Conservation (phyloP, 208 protist genomes). For the Trypanosoma mega region DNA sequence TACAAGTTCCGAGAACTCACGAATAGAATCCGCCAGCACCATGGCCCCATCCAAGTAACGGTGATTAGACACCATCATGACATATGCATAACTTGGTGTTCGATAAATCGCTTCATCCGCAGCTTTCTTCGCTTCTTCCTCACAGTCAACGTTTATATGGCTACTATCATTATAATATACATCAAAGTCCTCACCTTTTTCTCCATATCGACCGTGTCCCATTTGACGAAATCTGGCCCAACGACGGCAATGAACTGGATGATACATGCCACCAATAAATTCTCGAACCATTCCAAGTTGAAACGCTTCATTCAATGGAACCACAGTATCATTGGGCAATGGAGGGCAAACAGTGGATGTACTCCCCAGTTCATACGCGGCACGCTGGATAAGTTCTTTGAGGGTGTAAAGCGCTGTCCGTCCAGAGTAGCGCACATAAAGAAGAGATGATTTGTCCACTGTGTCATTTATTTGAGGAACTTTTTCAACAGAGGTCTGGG, state of each 20-base stretch:
- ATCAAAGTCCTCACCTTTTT: background rate
- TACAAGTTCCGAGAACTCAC: conserved; percentile 21
- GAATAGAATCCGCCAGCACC: conserved; percentile 30
- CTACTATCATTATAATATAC: background rate
- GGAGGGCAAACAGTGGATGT: conserved; percentile 15
- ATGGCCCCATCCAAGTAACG: conserved; percentile 34
- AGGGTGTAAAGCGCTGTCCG: conserved; percentile 12
- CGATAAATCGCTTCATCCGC: background rate
- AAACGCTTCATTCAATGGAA: conserved; percentile 17
- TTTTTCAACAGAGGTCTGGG: no score
- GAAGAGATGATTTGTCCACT: conserved; percentile 7
- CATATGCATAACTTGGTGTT: conserved; percentile 24
- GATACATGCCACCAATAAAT: conserved; percentile 29
- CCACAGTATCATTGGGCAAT: conserved; percentile 5
- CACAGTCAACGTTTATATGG: background rate
- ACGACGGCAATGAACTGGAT: conserved; percentile 15
- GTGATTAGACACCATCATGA: conserved; percentile 31
- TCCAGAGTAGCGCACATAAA: conserved; percentile 12
- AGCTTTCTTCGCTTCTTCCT: background rate
- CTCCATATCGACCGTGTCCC: background rate
- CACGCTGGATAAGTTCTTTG: conserved; percentile 16
- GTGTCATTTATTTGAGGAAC: no score
- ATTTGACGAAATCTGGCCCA: background rate
- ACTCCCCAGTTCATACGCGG: background rate
- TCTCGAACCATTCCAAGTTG: conserved; percentile 23